phyloP scores from a whole-genome alignment of 352 stramenopile genomes.

The Phytophthora pluvialis region DNA sequence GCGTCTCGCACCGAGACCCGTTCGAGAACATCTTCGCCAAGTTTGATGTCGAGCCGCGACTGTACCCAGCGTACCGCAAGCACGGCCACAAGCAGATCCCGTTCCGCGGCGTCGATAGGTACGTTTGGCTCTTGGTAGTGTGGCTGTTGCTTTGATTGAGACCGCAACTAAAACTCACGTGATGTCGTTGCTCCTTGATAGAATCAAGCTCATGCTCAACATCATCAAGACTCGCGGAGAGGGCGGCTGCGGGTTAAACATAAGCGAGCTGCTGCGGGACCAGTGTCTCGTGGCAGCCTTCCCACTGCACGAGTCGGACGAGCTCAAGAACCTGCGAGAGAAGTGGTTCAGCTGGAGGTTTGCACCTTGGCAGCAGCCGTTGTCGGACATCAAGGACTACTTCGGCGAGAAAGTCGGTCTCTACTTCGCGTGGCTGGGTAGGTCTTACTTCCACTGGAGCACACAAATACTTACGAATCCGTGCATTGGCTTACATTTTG shows the following conservation, averaged over 20 bases:
- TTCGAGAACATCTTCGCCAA: slow-evolving; percentile 82
- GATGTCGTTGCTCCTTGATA: slow-evolving; percentile 10
- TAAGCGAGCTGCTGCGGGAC: slow-evolving; percentile 55
- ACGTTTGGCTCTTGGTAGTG: slow-evolving; percentile 4
- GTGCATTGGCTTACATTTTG: too few species aligned
- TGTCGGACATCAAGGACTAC: slow-evolving; percentile 78
- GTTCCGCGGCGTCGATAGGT: slow-evolving; percentile 77
- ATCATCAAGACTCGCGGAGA: slow-evolving; percentile 69
- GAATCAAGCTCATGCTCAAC: slow-evolving; percentile 78
- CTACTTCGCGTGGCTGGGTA: slow-evolving; percentile 97
- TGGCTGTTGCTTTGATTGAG: too few species aligned
- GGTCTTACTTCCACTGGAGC: slow-evolving; percentile 1
- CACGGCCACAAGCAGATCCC: slow-evolving; percentile 72
- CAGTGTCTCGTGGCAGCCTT: slow-evolving; percentile 69
- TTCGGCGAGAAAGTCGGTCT: slow-evolving; percentile 94
- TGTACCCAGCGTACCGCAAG: slow-evolving; percentile 73
- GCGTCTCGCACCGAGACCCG: slow-evolving; percentile 60
- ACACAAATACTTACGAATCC: too few species aligned
- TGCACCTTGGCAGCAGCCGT: slow-evolving; percentile 63
- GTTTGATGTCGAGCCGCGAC: slow-evolving; percentile 70
- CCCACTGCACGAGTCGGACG: slow-evolving; percentile 60
- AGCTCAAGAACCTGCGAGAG: slow-evolving; percentile 50
- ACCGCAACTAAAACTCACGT: not conserved
- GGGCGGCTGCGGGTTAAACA: slow-evolving; percentile 64
- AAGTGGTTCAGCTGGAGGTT: slow-evolving; percentile 78